These are phyloP conservation scores for Fraxinus paxiana DNA, from an alignment of 305 asterid species.

Conservation along the genomic window DNA sequence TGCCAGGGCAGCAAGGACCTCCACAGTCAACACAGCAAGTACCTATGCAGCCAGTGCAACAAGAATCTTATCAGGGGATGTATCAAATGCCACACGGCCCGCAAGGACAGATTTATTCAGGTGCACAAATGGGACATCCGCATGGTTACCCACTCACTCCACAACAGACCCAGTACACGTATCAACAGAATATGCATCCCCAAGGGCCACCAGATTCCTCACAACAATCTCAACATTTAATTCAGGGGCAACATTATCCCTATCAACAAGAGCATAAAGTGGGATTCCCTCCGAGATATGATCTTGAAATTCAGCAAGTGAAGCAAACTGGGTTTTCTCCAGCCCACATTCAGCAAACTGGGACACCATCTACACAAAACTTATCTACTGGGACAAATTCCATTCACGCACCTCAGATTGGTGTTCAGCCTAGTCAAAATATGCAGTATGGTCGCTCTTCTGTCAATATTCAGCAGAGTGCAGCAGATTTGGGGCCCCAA, in stretches of 20 bases:
- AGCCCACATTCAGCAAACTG: conserved; percentile 49
- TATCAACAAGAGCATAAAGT: conserved; percentile 57
- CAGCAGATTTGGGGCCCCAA: conserved; percentile 40
- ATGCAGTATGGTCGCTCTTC: conserved; percentile 45
- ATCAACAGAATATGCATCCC: conserved; percentile 53
- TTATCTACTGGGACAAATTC: conserved; percentile 41
- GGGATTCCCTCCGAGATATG: conserved; percentile 54
- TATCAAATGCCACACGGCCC: conserved; percentile 38
- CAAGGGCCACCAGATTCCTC: conserved; percentile 56
- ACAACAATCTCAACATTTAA: conserved; percentile 50
- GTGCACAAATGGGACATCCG: conserved; percentile 47
- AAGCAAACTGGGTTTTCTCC: conserved; percentile 65
- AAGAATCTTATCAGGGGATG: conserved; percentile 41
- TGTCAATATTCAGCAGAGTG: conserved; percentile 46
- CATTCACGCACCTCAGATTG: conserved; percentile 36
- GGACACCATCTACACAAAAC: conserved; percentile 45
- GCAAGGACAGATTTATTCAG: conserved; percentile 49
- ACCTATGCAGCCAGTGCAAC: conserved; percentile 48
- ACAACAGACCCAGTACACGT: conserved; percentile 54
- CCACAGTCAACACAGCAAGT: conserved; percentile 46
- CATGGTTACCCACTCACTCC: conserved; percentile 56
- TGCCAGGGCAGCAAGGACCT: conserved; percentile 49
- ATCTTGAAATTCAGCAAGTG: conserved; percentile 49
- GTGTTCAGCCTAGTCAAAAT: conserved; percentile 47
- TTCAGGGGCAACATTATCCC: conserved; percentile 55